These are phyloP conservation scores for Lophiotrema nucula DNA, from an alignment of 495 filamentous ascomycete genomes.

Conservation along the genomic window DNA sequence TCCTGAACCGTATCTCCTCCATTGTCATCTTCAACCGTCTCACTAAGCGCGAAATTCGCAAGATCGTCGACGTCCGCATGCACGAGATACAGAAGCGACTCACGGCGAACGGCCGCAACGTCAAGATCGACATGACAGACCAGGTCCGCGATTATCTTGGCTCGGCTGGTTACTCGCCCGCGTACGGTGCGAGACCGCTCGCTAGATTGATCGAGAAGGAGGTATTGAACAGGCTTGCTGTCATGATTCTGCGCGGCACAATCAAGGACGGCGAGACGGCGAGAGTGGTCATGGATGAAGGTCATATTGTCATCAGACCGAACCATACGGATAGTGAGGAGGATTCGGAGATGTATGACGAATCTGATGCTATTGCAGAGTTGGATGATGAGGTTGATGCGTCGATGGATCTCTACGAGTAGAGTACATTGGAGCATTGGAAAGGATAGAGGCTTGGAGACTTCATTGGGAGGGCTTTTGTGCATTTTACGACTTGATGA, in stretches of 20 bases:
- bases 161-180: conserved; percentile 83
- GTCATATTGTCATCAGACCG: conserved; percentile 72
- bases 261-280: conserved; percentile 84
- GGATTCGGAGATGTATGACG: conserved; percentile 55
- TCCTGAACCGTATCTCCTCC: conserved; percentile 93
- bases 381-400: conserved; percentile 57
- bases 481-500: too few species aligned
- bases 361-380: conserved; percentile 69
- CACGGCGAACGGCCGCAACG: conserved; percentile 72
- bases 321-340: conserved; percentile 72
- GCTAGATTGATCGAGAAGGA: conserved; percentile 91
- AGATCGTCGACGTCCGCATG: conserved; percentile 91
- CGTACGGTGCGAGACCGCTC: conserved; percentile 88
- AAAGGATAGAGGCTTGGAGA: too few species aligned
- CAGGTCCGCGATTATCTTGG: conserved; percentile 90
- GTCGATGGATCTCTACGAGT: conserved; percentile 44
- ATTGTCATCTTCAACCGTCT: conserved; percentile 99
- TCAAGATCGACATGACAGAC: conserved; percentile 70
- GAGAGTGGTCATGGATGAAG: conserved; percentile 70
- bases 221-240: conserved; percentile 86
- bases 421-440: too few species aligned
- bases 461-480: too few species aligned
- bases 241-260: conserved; percentile 80
- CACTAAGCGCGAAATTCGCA: conserved; percentile 80
- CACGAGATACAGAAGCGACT: conserved; percentile 88